Evolutionary conservation across 169 alveolate species (phyloP).

Genomic region (Plasmodium knowlesi): DNA sequence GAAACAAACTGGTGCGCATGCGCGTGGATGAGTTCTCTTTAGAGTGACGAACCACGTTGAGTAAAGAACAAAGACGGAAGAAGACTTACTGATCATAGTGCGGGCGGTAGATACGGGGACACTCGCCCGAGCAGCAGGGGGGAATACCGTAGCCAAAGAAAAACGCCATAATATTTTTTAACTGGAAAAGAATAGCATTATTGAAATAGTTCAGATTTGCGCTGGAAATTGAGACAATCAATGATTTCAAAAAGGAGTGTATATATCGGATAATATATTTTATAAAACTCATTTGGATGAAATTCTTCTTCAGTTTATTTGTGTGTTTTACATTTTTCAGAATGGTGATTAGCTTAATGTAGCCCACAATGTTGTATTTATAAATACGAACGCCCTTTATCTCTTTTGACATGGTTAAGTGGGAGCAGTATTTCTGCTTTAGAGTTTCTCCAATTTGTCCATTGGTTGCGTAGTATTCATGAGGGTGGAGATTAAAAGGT

Average conservation of each 20-base stretch:
- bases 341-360: constrained; percentile 21
- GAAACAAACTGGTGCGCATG: neutral
- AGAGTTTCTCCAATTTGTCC: neutral
- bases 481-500: neutral
- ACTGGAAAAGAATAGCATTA: constrained; percentile 37
- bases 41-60: neutral
- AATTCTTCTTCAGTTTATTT: constrained; percentile 53
- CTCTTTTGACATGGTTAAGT: neutral
- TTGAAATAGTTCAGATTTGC: constrained; percentile 37
- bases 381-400: neutral
- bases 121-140: constrained; percentile 12
- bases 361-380: constrained; percentile 51
- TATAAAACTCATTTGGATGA: constrained; percentile 49
- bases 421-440: neutral
- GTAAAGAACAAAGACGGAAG: neutral
- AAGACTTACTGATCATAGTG: constrained; percentile 28
- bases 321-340: constrained; percentile 1
- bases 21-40: neutral
- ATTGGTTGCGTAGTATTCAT: neutral
- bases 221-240: constrained; percentile 31
- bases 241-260: constrained; percentile 14
- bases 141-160: constrained; percentile 74
- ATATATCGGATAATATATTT: constrained; percentile 34
- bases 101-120: constrained; percentile 31
- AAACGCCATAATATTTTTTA: constrained; percentile 48